These are phyloP conservation scores for Grigorovia yakushimaensis DNA, from an alignment of 805 yeast species.

Conservation along the genomic window DNA sequence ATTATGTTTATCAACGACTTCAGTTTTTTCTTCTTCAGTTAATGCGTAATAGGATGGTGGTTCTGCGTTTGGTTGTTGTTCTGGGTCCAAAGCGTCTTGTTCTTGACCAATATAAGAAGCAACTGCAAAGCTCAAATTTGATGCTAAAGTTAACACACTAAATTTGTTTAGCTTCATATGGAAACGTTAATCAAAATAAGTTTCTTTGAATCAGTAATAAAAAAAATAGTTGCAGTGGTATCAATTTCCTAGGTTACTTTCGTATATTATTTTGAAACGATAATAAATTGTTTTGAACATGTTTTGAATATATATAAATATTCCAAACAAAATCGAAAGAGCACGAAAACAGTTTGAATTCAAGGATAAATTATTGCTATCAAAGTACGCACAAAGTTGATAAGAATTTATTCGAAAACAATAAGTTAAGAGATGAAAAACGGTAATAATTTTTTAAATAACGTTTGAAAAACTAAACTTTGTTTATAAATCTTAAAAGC, in stretches of 20 bases:
- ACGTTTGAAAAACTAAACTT: neutral
- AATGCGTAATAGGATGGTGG: neutral
- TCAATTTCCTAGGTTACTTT: neutral
- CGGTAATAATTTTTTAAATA: neutral
- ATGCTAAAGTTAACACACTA: neutral
- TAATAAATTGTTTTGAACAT: neutral
- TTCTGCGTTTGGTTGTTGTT: neutral
- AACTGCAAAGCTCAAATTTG: slow-evolving; percentile 32
- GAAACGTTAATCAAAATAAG: too few relatives aligned
- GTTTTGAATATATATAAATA: neutral
- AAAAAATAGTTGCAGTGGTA: neutral
- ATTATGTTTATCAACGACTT: slow-evolving; percentile 23
- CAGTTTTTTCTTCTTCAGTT: neutral
- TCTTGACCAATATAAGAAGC: neutral
- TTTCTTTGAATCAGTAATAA: neutral
- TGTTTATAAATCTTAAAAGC: neutral
- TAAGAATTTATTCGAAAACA: too few relatives aligned
- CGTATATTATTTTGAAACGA: neutral
- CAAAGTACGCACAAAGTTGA: neutral
- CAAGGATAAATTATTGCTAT: too few relatives aligned
- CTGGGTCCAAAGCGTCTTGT: neutral
- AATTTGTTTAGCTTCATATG: neutral
- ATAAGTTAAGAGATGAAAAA: too few relatives aligned
- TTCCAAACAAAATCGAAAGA: neutral
- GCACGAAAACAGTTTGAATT: neutral